A percentile compares a stretch with the other conserved stretches of the same genome.
Evolutionary conservation across 192 early-diverging fungal genomes (phyloP).

Genomic region (Polychytrium aggregatum): DNA sequence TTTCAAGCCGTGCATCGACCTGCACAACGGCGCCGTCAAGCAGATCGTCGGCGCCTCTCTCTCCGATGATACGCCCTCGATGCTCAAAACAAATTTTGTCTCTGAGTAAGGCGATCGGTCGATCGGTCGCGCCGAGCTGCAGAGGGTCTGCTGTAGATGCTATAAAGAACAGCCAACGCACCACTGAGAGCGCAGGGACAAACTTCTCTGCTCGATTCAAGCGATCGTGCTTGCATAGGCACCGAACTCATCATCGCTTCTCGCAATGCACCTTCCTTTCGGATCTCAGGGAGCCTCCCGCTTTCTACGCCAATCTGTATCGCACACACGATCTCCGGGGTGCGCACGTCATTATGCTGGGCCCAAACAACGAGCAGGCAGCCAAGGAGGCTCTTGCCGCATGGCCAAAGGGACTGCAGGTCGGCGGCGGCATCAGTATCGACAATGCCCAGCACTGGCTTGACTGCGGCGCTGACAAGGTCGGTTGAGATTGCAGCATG

Average conservation of each 20-base stretch:
- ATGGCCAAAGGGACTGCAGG: slow-evolving; percentile 81
- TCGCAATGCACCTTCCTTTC: not conserved
- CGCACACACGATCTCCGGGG: slow-evolving; percentile 55
- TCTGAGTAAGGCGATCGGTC: slow-evolving; percentile 38
- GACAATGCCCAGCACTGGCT: slow-evolving; percentile 88
- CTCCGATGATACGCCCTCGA: slow-evolving; percentile 29
- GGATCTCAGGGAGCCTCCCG: slow-evolving; percentile 46
- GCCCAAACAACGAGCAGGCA: slow-evolving; percentile 73
- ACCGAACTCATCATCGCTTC: too few relatives aligned
- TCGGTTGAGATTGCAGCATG: slow-evolving; percentile 11
- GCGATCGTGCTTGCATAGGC: too few relatives aligned
- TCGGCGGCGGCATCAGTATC: slow-evolving; percentile 86
- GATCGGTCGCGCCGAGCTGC: not conserved
- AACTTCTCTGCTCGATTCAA: too few relatives aligned
- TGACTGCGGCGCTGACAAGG: slow-evolving; percentile 73
- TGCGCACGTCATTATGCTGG: slow-evolving; percentile 94
- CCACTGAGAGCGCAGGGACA: too few relatives aligned
- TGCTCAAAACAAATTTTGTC: slow-evolving; percentile 85
- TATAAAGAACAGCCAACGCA: too few relatives aligned
- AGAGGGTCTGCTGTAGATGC: too few relatives aligned
- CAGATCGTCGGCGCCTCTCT: slow-evolving; percentile 97
- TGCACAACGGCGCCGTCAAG: slow-evolving; percentile 95
- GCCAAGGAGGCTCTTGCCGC: slow-evolving; percentile 67
- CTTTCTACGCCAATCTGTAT: slow-evolving; percentile 80
- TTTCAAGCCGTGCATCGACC: slow-evolving; percentile 97